phyloP scores from a whole-genome alignment of 352 stramenopile species.

The Globisporangium echinulatum region DNA sequence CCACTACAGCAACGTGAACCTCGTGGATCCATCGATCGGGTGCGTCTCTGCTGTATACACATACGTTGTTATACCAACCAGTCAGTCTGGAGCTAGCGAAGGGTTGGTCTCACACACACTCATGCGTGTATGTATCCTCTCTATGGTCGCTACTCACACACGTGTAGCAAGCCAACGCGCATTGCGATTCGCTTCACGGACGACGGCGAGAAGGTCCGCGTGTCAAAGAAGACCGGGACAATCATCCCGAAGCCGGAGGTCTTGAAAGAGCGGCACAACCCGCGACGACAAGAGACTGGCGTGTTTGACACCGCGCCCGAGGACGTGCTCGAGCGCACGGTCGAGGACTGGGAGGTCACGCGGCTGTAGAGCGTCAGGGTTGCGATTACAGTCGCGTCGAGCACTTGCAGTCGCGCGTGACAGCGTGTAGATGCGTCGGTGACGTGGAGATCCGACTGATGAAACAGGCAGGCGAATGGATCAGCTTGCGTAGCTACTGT shows the following conservation, averaged over 20 bases:
- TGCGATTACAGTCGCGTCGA: too few relatives aligned
- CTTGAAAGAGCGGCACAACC: conserved; percentile 83
- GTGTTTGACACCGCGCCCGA: conserved; percentile 75
- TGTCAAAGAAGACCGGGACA: conserved; percentile 92
- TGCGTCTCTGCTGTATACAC: conserved; percentile 8
- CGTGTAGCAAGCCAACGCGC: conserved; percentile 57
- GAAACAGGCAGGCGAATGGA: too few relatives aligned
- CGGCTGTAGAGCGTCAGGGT: conserved; percentile 30
- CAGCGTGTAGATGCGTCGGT: too few relatives aligned
- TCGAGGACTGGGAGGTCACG: conserved; percentile 71
- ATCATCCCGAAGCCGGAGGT: conserved; percentile 94
- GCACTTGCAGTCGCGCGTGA: too few relatives aligned
- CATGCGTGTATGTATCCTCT: neutral
- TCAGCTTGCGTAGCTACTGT: too few relatives aligned
- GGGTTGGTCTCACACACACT: neutral
- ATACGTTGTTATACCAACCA: neutral
- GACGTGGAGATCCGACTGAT: too few relatives aligned
- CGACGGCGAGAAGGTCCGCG: conserved; percentile 92
- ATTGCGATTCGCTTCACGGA: conserved; percentile 84
- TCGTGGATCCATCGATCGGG: conserved; percentile 76
- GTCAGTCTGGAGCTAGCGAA: neutral
- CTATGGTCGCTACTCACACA: neutral
- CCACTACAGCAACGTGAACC: conserved; percentile 85
- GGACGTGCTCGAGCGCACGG: conserved; percentile 74
- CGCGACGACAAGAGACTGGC: conserved; percentile 77